These are phyloP conservation scores for Clonostachys rosea DNA, from an alignment of 2,329 filamentous ascomycete genomes.

Conservation along the genomic window DNA sequence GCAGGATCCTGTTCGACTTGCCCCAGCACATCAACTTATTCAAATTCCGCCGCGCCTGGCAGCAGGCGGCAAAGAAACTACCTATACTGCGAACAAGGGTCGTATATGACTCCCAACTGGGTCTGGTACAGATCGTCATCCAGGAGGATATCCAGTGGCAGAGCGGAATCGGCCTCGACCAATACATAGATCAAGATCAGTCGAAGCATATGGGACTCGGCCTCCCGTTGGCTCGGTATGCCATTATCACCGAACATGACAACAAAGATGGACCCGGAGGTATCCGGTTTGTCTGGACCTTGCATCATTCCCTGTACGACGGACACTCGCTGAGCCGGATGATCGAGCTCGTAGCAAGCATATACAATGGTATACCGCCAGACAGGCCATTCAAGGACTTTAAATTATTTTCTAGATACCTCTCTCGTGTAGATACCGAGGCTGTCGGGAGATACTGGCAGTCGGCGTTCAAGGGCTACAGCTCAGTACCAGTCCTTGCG, in stretches of 20 bases:
- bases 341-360: background rate
- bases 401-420: too few species aligned
- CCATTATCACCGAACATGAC: constrained; percentile 15
- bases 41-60: background rate
- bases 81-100: background rate
- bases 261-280: constrained; percentile 32
- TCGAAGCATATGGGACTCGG: background rate
- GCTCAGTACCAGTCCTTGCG: too few species aligned
- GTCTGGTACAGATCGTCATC: background rate
- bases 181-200: background rate
- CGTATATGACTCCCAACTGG: background rate
- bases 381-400: too few species aligned
- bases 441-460: too few species aligned
- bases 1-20: background rate
- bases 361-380: background rate
- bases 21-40: background rate
- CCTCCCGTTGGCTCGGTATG: background rate
- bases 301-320: constrained; percentile 14
- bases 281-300: constrained; percentile 7
- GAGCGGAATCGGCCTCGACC: background rate
- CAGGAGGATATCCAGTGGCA: background rate
- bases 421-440: too few species aligned
- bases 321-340: constrained; percentile 6
- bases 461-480: too few species aligned
- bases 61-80: background rate